phyloP scores from a whole-genome alignment of 164 flowering plant genomes.

The Stephania japonica region DNA sequence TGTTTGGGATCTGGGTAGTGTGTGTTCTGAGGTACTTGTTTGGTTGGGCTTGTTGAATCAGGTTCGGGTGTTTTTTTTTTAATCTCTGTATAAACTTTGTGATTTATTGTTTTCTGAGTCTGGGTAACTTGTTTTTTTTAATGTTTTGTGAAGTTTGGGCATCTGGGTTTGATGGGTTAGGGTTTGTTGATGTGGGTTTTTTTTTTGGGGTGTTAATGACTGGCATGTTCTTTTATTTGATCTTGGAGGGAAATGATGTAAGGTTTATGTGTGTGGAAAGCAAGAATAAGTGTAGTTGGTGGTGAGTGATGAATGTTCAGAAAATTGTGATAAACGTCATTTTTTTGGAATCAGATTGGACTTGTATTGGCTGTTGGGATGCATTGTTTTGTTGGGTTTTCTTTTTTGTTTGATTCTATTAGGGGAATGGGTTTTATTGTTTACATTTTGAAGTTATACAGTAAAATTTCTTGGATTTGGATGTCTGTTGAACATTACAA shows the following conservation, averaged over 20 bases:
- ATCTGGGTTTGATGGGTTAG: constrained; percentile 1
- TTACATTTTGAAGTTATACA: background rate
- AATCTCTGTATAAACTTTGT: background rate
- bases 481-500: background rate
- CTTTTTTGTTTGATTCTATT: background rate
- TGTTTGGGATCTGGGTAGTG: too few relatives aligned
- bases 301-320: background rate
- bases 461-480: background rate
- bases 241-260: background rate
- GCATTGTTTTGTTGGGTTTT: background rate
- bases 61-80: background rate
- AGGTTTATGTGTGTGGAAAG: background rate
- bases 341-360: background rate
- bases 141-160: constrained; percentile 3
- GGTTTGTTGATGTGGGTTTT: background rate
- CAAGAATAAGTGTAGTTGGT: background rate
- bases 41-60: background rate
- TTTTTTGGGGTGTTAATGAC: background rate
- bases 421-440: background rate
- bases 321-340: background rate
- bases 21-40: background rate
- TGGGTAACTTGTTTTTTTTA: constrained; percentile 3
- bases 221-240: background rate
- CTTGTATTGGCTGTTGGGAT: background rate
- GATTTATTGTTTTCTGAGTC: constrained; percentile 1